Evolutionary conservation across 2,329 filamentous ascomycete genomes (phyloP), one percentile per base, ranked within the genome.

Genomic region (Phaeosphaeriaceae sp.): DNA sequence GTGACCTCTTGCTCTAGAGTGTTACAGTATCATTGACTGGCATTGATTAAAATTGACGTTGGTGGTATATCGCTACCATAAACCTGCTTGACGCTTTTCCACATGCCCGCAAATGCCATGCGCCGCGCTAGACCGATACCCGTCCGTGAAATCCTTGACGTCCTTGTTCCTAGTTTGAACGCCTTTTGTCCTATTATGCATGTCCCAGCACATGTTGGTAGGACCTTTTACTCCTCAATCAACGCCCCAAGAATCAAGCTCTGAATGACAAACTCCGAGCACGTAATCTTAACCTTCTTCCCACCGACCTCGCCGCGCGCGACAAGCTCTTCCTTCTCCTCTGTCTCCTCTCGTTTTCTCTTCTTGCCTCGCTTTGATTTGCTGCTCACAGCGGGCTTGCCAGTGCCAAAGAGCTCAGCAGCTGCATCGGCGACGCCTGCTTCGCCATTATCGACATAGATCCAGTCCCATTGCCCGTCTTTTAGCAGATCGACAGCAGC

Each of bases 261-360:
- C 82, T 99, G 94, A 54, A 96, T 89, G 21, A 98, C 88, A 72
- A 94, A 88, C 78, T 98, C 94, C 74, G 96, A 90, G 55, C 89
- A 90, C 52, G 96, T 85, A 46, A 95, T 84, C 61, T 84, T 85
- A 40, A 93, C 82, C 59, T 78, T 84, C 67, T 84, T 82, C 13
- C 83, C 80, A 45, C 79, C 70, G 17, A 79, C 72, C 25, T 74
- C 68, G 20, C 76, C 75, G 63, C 68, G 60, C 51, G 69, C 49
- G 40, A 76, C 22, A 3, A 72, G 60, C 15, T 59, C 69, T 10
- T 73, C 72, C 3, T 53, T 42, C 20, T 65, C 63, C 7, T 63
- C 70, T 15, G 48, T 56, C 4, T 66, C 80, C 72, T 65, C 77
- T 60, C 72, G 79, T 70, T 75, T 83, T 70, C 76, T 81, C 76